Evolutionary conservation across 768 basidiomycete genomes (phyloP).

Genomic region (Agaricus subrufescens): DNA sequence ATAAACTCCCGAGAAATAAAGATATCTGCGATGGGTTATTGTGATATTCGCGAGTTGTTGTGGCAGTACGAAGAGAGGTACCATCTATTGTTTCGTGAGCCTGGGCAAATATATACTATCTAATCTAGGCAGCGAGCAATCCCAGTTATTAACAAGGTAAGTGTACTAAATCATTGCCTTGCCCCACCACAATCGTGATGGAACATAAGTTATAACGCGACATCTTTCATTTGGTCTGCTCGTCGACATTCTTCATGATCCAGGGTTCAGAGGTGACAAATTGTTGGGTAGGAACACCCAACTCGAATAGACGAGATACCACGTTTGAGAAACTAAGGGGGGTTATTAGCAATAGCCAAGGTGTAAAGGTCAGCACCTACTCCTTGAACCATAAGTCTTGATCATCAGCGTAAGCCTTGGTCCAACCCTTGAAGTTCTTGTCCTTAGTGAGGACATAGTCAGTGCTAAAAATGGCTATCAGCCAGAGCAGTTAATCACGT

Average conservation of each 20-base stretch:
- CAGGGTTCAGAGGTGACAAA: constrained; percentile 71
- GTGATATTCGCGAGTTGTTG: too few species aligned
- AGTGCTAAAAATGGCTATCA: constrained; percentile 41
- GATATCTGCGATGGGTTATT: too few species aligned
- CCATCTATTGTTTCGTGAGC: too few species aligned
- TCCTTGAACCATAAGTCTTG: constrained; percentile 91
- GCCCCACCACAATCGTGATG: too few species aligned
- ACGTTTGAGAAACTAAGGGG: constrained; percentile 71
- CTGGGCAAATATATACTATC: too few species aligned
- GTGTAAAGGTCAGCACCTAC: constrained; percentile 39
- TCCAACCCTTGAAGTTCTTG: constrained; percentile 88
- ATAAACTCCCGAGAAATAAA: too few species aligned
- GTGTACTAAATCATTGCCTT: too few species aligned
- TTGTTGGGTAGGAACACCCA: constrained; percentile 85
- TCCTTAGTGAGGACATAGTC: constrained; percentile 88
- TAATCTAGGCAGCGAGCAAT: too few species aligned
- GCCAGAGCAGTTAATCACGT: not conserved
- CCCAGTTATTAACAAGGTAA: too few species aligned
- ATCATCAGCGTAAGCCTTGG: constrained; percentile 82
- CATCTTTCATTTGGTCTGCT: constrained; percentile 26
- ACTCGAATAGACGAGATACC: constrained; percentile 80
- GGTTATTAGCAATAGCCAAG: not conserved
- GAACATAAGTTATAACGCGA: too few species aligned
- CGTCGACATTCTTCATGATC: constrained; percentile 57
- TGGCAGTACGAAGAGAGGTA: too few species aligned